Conservation (phyloP, 495 filamentous ascomycete species). For the Corynascus novoguineensis region DNA sequence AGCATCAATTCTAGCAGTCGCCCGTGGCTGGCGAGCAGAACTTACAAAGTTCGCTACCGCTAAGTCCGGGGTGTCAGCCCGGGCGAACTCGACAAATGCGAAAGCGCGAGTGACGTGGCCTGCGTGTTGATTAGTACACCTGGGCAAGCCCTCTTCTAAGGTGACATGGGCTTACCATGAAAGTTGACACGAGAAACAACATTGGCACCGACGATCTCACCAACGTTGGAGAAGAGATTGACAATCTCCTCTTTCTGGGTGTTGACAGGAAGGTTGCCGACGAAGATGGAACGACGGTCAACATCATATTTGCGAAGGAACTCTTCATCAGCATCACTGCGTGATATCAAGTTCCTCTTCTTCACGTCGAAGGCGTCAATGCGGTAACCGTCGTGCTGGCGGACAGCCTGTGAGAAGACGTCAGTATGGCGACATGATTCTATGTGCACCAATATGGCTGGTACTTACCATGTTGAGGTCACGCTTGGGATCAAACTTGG, state of each 20-base stretch:
- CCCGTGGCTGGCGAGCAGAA: background rate
- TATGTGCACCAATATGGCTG: background rate
- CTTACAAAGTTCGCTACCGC: slow-evolving; percentile 33
- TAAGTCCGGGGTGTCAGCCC: slow-evolving; percentile 29
- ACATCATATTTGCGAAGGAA: slow-evolving; percentile 40
- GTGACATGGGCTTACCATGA: slow-evolving; percentile 26
- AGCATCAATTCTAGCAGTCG: slow-evolving; percentile 1
- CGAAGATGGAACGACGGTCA: slow-evolving; percentile 48
- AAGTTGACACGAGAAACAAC: slow-evolving; percentile 27
- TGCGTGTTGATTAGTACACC: slow-evolving; percentile 14
- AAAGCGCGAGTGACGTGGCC: slow-evolving; percentile 32
- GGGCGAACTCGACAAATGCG: slow-evolving; percentile 50
- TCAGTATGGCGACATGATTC: slow-evolving; percentile 14
- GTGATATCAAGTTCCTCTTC: slow-evolving; percentile 19
- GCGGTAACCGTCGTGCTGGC: slow-evolving; percentile 22
- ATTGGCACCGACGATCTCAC: slow-evolving; percentile 37
- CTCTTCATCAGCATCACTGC: slow-evolving; percentile 23
- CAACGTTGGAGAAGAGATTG: slow-evolving; percentile 36
- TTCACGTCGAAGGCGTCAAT: slow-evolving; percentile 35
- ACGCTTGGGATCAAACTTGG: slow-evolving; percentile 38
- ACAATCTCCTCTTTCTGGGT: slow-evolving; percentile 34
- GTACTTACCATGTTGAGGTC: slow-evolving; percentile 38
- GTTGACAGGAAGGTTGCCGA: slow-evolving; percentile 44
- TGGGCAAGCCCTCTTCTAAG: background rate
- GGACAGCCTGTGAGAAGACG: slow-evolving; percentile 22